Evolutionary conservation across 2,329 filamentous ascomycete species (phyloP).

Genomic region (Fusarium verticillioides): DNA sequence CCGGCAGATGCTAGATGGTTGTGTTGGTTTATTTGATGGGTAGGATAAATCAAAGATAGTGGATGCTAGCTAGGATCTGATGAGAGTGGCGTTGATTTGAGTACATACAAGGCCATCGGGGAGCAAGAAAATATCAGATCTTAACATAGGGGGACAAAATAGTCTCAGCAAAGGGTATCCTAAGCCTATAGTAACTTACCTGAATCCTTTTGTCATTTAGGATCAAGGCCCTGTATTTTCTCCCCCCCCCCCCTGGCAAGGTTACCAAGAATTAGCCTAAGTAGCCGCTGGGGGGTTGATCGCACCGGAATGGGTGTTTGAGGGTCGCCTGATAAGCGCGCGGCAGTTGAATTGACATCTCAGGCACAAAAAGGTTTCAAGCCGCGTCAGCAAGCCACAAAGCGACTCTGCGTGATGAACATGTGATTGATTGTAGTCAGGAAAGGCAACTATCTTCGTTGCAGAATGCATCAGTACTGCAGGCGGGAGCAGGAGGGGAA

Average conservation of each 20-base stretch:
- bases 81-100: conserved; percentile 31
- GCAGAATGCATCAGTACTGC: background rate
- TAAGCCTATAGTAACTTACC: background rate
- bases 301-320: background rate
- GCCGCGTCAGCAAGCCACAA: conserved; percentile 23
- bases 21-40: conserved; percentile 1
- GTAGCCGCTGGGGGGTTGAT: background rate
- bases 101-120: background rate
- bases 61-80: conserved; percentile 23
- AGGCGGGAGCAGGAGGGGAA: background rate
- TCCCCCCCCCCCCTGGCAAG: background rate
- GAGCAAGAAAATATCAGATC: background rate
- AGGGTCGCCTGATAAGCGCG: conserved; percentile 28
- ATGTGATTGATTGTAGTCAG: conserved; percentile 13
- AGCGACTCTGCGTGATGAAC: conserved; percentile 1
- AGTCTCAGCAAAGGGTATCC: background rate
- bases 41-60: conserved; percentile 15
- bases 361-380: background rate
- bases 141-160: background rate
- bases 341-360: conserved; percentile 28
- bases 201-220: background rate
- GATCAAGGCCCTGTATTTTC: background rate
- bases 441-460: background rate
- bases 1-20: background rate
- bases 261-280: conserved; percentile 32